A percentile compares a stretch with the other conserved stretches of the same genome.
Evolutionary conservation across 2,329 filamentous ascomycete genomes (phyloP).

Genomic region (Magnaporthiopsis rhizophila): DNA sequence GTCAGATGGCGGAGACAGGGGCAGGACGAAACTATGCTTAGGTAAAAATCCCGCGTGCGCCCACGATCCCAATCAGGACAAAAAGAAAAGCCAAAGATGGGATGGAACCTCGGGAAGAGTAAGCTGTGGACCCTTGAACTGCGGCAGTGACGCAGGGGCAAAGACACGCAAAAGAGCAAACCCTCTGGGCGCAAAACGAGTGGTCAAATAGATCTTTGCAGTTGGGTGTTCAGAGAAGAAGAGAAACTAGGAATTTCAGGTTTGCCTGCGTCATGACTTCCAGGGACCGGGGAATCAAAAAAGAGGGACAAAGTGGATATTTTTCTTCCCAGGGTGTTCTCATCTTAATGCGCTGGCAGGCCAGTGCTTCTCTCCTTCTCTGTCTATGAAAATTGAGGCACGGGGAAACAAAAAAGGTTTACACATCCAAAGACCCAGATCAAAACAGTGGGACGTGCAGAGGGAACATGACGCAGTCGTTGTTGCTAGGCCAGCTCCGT

Average conservation of each 20-base stretch:
- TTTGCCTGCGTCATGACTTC: not conserved
- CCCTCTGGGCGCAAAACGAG: not conserved
- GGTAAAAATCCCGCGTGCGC: not conserved
- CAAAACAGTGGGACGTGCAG: not conserved
- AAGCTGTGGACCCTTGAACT: not conserved
- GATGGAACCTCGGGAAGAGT: not conserved
- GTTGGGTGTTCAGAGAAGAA: not conserved
- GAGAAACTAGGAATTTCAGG: not conserved
- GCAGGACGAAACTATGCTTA: not conserved
- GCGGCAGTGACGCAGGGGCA: not conserved
- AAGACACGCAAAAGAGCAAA: not conserved
- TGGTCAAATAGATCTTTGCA: not conserved
- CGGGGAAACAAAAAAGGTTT: not conserved
- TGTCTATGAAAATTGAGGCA: not conserved
- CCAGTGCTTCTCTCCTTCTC: not conserved
- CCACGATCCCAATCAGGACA: not conserved
- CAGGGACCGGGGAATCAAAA: not conserved
- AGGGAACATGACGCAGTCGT: not conserved
- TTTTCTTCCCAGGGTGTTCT: not conserved
- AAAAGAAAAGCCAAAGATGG: not conserved
- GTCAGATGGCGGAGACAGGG: not conserved
- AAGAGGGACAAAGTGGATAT: not conserved
- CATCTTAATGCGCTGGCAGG: not conserved
- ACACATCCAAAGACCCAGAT: not conserved
- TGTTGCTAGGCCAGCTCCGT: not conserved